Base-by-base conservation (phyloP, 1,139 yeast genomes). In the Pichia cactophila region DNA sequence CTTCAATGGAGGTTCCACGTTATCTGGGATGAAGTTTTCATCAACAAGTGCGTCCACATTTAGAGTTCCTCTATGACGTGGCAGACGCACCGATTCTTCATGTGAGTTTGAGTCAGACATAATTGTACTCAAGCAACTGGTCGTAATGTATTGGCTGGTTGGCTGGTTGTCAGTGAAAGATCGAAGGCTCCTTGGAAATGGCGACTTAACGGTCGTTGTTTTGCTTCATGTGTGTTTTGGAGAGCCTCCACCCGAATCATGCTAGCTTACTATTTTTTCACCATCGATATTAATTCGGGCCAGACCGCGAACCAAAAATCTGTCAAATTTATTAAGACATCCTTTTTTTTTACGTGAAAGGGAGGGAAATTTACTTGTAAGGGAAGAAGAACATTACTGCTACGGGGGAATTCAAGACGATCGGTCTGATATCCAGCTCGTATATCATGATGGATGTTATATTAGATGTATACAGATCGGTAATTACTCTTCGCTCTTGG, bases 21-120 rank as follows among this genome's bases (percentile, higher is more conserved):
- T 26, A 17, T 37, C 14, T 12, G 45, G n/a, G n/a, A 3, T 31
- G 16, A 8, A 11, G 5, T 41, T 31, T 12, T 43, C 43, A 11
- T 54, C 47, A 10, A 66, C 60, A 45, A 81, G 64, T 1, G 78
- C 85, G 52, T 71, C 75, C 44, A 82, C 82, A 60, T 82, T 76
- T 55, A 75, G 69, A 0, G 83, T 75, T 1, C 81, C 87, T 1
- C 83, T 81, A 64, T 77, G 72, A 45, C 87, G 66, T 11, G 86
- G 87, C n/a, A 80, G 44, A 12, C 52, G 46, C 2, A 56, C 52
- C 14, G 42, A 16, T 10, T 46, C 50, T 8, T 28, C 10, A 8
- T 46, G 44, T 11, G 36, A 36, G 23, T 35, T 16, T 6, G 38
- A 17, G 16, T 35, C 23, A 16, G 38, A 35, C 38, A 35, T 35